Percentiles rank a stretch among this genome's conserved stretches.
phyloP scores from a whole-genome alignment of 768 basidiomycete genomes.

The Clathrus columnatus region DNA sequence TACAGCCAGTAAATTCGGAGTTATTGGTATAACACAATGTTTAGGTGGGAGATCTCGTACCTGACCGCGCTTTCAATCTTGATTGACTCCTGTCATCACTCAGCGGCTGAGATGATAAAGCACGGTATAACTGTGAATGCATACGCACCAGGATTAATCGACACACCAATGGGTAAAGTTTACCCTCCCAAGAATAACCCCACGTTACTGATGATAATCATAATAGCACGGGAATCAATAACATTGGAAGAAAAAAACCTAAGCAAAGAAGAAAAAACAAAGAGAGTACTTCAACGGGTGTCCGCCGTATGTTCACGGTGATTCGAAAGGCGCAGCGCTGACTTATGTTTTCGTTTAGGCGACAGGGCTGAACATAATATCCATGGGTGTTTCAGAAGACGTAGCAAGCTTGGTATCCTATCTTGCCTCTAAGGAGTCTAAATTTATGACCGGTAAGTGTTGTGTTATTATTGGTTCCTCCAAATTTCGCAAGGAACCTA shows the following conservation, averaged over 20 bases:
- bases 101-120: constrained; percentile 17
- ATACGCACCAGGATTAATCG: constrained; percentile 20
- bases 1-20: not conserved
- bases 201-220: not conserved
- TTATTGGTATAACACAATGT: not conserved
- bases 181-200: not conserved
- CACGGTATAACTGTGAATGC: constrained; percentile 21
- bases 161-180: constrained; percentile 14
- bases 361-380: not conserved
- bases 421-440: constrained; percentile 23
- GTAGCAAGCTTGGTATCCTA: constrained; percentile 25
- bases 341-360: not conserved
- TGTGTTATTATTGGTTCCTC: not conserved
- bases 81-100: not conserved
- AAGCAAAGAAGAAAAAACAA: not conserved
- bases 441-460: constrained; percentile 23
- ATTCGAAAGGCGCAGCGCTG: not conserved
- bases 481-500: not conserved
- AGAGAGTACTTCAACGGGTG: not conserved
- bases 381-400: constrained; percentile 18
- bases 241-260: not conserved
- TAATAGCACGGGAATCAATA: not conserved
- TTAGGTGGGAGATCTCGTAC: too few relatives aligned
- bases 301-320: not conserved
- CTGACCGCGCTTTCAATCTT: not conserved